phyloP scores from a whole-genome alignment of 2,329 filamentous ascomycete genomes.

The Penicillium digitatum region DNA sequence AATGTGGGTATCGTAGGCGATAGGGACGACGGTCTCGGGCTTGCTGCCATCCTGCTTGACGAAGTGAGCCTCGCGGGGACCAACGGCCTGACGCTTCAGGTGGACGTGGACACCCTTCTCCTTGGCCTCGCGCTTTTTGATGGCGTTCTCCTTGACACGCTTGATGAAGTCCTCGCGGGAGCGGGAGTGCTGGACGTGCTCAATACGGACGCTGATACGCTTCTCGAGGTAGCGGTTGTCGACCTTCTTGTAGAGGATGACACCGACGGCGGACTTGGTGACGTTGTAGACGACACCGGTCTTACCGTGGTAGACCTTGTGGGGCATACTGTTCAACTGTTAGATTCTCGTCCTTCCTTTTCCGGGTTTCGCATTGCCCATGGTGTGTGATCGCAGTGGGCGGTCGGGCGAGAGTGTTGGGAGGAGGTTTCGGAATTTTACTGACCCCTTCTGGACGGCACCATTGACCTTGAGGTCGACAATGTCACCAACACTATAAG shows the following conservation, averaged over 20 bases:
- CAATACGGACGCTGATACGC: slow-evolving; percentile 97
- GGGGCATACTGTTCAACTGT: slow-evolving; percentile 70
- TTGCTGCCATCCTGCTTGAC: slow-evolving; percentile 76
- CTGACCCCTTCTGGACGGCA: slow-evolving; percentile 96
- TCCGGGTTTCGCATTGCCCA: slow-evolving; percentile 2
- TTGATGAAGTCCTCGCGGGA: slow-evolving; percentile 95
- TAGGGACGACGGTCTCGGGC: slow-evolving; percentile 85
- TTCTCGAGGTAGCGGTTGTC: slow-evolving; percentile 99
- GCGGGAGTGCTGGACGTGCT: slow-evolving; percentile 92
- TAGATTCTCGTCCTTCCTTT: slow-evolving; percentile 16
- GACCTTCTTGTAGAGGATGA: slow-evolving; percentile 99
- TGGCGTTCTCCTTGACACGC: slow-evolving; percentile 94
- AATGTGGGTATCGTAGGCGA: slow-evolving; percentile 98
- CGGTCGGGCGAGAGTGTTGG: neutral
- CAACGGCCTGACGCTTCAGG: slow-evolving; percentile 83
- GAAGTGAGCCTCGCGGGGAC: slow-evolving; percentile 75
- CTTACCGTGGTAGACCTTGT: slow-evolving; percentile 99
- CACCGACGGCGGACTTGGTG: slow-evolving; percentile 92
- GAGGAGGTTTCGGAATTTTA: slow-evolving; percentile 29
- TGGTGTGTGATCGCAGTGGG: neutral
- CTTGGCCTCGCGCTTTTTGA: slow-evolving; percentile 90
- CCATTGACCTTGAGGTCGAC: slow-evolving; percentile 99
- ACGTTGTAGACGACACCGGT: slow-evolving; percentile 98
- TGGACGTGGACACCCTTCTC: slow-evolving; percentile 78
- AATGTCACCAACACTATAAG: slow-evolving; percentile 83